These are phyloP conservation scores for Neurospora sp. DNA, from an alignment of 495 filamentous ascomycete genomes.

Conservation along the genomic window DNA sequence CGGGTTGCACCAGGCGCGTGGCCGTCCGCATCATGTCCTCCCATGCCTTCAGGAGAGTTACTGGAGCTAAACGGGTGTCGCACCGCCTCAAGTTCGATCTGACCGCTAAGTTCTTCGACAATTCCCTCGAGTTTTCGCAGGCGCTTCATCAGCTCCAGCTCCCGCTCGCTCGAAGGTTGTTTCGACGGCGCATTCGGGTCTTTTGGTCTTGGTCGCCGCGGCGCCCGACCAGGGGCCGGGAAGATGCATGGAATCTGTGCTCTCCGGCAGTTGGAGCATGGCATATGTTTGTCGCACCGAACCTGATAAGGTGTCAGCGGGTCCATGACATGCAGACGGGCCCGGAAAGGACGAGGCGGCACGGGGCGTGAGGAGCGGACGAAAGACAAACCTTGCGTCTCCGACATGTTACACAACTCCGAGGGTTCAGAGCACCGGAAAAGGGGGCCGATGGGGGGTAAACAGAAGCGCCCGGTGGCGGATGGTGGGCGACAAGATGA, in stretches of 20 bases:
- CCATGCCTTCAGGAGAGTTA: conserved; percentile 26
- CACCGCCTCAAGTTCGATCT: conserved; percentile 39
- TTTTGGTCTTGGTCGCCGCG: conserved; percentile 54
- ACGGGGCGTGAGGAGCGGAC: neutral
- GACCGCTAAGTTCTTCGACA: conserved; percentile 51
- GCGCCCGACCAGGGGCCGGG: conserved; percentile 72
- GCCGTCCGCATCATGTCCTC: conserved; percentile 6
- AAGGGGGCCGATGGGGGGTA: conserved; percentile 32
- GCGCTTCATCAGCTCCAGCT: conserved; percentile 69
- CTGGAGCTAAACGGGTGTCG: conserved; percentile 27
- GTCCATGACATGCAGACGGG: neutral
- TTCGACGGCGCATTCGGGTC: conserved; percentile 43
- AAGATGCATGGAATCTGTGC: conserved; percentile 75
- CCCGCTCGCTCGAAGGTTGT: conserved; percentile 42
- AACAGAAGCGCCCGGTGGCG: conserved; percentile 53
- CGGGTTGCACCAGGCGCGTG: conserved; percentile 3
- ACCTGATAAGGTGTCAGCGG: conserved; percentile 10
- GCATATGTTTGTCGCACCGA: conserved; percentile 74
- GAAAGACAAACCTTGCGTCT: conserved; percentile 56
- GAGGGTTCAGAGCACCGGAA: conserved; percentile 42
- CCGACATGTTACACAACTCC: conserved; percentile 78
- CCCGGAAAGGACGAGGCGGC: neutral
- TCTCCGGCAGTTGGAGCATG: conserved; percentile 76
- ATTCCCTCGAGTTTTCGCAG: conserved; percentile 73
- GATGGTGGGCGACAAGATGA: conserved; percentile 50